A percentile compares a stretch with the other conserved stretches of the same genome.
Evolutionary conservation across 257 asterid species (phyloP).

Genomic region (Anisodus acutangulus): DNA sequence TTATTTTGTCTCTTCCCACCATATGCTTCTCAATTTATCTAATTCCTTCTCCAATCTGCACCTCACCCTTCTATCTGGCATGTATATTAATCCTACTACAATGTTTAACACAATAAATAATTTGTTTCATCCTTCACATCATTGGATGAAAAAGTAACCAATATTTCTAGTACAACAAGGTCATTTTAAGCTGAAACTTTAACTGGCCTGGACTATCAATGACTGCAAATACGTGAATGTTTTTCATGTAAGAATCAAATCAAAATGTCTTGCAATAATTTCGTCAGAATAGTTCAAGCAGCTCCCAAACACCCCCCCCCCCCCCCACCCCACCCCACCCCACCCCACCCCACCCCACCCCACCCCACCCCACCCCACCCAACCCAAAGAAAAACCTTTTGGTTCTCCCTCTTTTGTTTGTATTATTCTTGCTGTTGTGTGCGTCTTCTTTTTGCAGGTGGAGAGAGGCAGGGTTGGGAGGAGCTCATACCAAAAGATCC

Average conservation of each 20-base stretch:
- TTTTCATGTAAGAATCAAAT: not conserved
- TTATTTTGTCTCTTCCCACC: not conserved
- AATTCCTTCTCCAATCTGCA: not conserved
- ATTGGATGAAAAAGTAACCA: not conserved
- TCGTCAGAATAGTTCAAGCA: not conserved
- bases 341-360: too few species aligned
- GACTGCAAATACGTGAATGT: not conserved
- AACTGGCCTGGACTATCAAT: not conserved
- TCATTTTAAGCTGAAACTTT: not conserved
- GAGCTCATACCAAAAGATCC: not conserved
- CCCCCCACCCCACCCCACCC: too few species aligned
- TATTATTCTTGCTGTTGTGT: not conserved
- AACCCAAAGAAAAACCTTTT: too few species aligned
- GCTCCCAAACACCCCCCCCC: too few species aligned
- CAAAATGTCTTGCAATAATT: not conserved
- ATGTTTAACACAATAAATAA: not conserved
- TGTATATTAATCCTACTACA: not conserved
- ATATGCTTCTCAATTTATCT: not conserved
- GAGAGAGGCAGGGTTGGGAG: not conserved
- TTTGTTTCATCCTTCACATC: constrained; percentile 7
- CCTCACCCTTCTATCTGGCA: not conserved
- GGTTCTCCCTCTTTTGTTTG: not conserved
- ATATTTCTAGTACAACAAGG: not conserved
- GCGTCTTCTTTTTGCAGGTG: not conserved
- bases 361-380: too few species aligned